phyloP scores from a whole-genome alignment of 371 early-diverging fungal species.

The Parasitella parasitica region DNA sequence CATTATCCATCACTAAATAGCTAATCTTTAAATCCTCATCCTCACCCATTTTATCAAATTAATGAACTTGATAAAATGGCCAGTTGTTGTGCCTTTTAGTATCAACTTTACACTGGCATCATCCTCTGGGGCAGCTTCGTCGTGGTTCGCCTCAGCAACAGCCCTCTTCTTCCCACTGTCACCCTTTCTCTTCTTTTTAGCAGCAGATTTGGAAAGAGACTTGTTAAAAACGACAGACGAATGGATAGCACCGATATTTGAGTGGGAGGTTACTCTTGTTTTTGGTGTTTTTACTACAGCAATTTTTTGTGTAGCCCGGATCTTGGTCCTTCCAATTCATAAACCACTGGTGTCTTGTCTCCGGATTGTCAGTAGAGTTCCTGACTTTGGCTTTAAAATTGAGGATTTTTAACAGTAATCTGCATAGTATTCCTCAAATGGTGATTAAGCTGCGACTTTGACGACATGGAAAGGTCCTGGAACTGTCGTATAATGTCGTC shows the following conservation, averaged over 20 bases:
- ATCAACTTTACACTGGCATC: constrained; percentile 9
- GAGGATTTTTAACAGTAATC: too few species aligned
- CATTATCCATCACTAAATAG: constrained; percentile 17
- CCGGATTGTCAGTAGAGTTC: neutral
- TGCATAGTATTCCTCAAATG: too few species aligned
- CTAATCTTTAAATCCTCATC: constrained; percentile 11
- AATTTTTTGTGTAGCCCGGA: constrained; percentile 5
- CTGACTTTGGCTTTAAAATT: too few species aligned
- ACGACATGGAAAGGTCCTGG: too few species aligned
- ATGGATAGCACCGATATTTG: constrained; percentile 13
- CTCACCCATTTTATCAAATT: constrained; percentile 5
- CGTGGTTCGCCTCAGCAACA: constrained; percentile 5
- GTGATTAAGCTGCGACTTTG: too few species aligned
- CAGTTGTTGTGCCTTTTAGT: constrained; percentile 8
- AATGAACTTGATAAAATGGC: constrained; percentile 11
- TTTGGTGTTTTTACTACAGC: constrained; percentile 1
- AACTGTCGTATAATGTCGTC: too few species aligned
- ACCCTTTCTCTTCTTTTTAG: constrained; percentile 2
- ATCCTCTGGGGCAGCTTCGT: constrained; percentile 10
- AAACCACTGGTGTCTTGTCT: constrained; percentile 5
- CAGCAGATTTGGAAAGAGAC: neutral
- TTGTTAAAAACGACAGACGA: constrained; percentile 8
- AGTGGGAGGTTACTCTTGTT: neutral
- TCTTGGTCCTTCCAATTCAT: constrained; percentile 5
- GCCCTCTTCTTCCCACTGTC: constrained; percentile 6